These are phyloP conservation scores for Fusarium abutilonis DNA, from an alignment of 2,329 filamentous ascomycete species.

Conservation along the genomic window DNA sequence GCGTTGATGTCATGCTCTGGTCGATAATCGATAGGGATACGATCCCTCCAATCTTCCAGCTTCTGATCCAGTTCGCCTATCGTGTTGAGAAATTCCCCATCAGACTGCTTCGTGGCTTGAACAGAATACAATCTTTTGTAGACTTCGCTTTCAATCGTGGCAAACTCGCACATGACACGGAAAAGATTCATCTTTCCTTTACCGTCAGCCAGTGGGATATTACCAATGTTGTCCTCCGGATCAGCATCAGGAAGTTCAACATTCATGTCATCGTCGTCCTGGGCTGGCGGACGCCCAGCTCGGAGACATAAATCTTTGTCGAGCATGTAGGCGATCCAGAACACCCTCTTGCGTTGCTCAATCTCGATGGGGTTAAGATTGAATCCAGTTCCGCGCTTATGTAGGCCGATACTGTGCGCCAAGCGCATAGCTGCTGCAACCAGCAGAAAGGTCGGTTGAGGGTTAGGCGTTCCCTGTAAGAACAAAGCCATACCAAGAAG, in stretches of 20 bases:
- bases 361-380: conserved; percentile 93
- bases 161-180: conserved; percentile 89
- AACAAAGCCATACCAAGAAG: conserved; percentile 93
- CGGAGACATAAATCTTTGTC: conserved; percentile 71
- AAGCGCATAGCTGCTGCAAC: conserved; percentile 90
- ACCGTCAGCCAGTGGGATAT: conserved; percentile 88
- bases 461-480: conserved; percentile 95
- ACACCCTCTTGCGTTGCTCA: conserved; percentile 79
- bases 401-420: conserved; percentile 92
- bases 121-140: conserved; percentile 95
- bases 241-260: conserved; percentile 93
- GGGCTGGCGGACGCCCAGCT: conserved; percentile 67
- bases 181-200: conserved; percentile 96
- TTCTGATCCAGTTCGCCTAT: conserved; percentile 93
- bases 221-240: conserved; percentile 90
- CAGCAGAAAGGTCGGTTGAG: conserved; percentile 91
- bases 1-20: conserved; percentile 96
- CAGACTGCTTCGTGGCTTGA: conserved; percentile 88
- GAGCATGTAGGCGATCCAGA: conserved; percentile 73
- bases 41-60: conserved; percentile 95
- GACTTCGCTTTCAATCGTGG: conserved; percentile 90
- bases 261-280: conserved; percentile 83
- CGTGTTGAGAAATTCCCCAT: conserved; percentile 91
- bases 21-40: conserved; percentile 94
- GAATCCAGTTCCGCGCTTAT: conserved; percentile 92